Evolutionary conservation across 2,329 filamentous ascomycete genomes (phyloP).

Genomic region (Ophiognomonia clavigignenti-juglandacearum): DNA sequence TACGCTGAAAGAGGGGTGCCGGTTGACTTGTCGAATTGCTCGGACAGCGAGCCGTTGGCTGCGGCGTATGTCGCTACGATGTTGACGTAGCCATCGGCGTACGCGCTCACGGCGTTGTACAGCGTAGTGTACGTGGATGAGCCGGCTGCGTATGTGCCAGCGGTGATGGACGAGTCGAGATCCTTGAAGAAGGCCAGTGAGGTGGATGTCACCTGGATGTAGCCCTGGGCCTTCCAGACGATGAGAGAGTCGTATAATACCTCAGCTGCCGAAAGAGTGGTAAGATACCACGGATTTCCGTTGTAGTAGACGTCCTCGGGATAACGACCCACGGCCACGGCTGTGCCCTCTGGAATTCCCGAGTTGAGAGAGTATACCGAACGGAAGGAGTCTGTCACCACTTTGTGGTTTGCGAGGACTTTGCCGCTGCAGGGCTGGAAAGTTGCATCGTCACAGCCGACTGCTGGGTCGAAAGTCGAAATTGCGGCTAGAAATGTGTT

Average conservation of each 20-base stretch:
- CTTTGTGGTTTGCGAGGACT: constrained; percentile 72
- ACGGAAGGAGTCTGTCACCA: constrained; percentile 70
- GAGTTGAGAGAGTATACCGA: constrained; percentile 64
- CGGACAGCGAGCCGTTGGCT: constrained; percentile 58
- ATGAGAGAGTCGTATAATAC: constrained; percentile 73
- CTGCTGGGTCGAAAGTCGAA: constrained; percentile 63
- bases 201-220: constrained; percentile 57
- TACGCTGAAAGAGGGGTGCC: constrained; percentile 56
- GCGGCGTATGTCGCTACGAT: constrained; percentile 60
- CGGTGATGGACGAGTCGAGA: constrained; percentile 50
- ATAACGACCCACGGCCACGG: constrained; percentile 63
- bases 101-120: constrained; percentile 49
- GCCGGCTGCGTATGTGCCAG: constrained; percentile 55
- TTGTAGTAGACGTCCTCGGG: constrained; percentile 69
- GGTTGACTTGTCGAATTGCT: constrained; percentile 57
- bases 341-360: constrained; percentile 53
- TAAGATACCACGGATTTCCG: constrained; percentile 79
- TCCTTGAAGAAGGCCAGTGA: constrained; percentile 70
- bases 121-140: constrained; percentile 49
- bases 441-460: constrained; percentile 62
- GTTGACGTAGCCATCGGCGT: constrained; percentile 57
- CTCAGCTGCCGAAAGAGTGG: constrained; percentile 72
- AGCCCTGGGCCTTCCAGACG: constrained; percentile 61
- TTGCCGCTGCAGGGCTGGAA: constrained; percentile 73
- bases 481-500: constrained; percentile 66